Conservation (phyloP, 1,139 yeast species). For the Protomyces lactucae-debilis region DNA sequence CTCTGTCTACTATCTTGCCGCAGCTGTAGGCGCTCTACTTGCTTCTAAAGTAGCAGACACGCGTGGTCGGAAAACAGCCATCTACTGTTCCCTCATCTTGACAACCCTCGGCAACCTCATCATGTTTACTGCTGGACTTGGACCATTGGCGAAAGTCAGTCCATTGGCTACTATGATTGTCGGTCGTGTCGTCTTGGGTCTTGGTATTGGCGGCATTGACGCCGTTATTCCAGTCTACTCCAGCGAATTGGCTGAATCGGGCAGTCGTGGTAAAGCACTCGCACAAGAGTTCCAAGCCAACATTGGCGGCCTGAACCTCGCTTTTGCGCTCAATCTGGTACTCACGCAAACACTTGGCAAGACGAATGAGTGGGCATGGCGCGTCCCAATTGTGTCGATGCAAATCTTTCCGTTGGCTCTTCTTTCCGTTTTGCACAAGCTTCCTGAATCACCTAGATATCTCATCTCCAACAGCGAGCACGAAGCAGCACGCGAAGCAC, state of each 20-base stretch:
- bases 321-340: constrained; percentile 13
- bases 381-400: constrained; percentile 19
- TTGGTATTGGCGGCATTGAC: constrained; percentile 23
- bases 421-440: constrained; percentile 16
- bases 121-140: constrained; percentile 16
- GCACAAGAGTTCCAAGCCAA: constrained; percentile 25
- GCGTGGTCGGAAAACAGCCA: constrained; percentile 18
- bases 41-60: constrained; percentile 15
- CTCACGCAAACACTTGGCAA: constrained; percentile 14
- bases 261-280: constrained; percentile 18
- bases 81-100: constrained; percentile 7
- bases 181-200: constrained; percentile 15
- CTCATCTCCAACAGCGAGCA: constrained; percentile 17
- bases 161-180: constrained; percentile 21
- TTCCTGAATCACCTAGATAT: constrained; percentile 21
- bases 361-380: constrained; percentile 22
- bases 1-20: constrained; percentile 21
- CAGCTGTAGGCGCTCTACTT: constrained; percentile 17
- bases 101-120: constrained; percentile 16
- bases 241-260: constrained; percentile 13
- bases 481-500: constrained; percentile 7
- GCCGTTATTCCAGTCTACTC: constrained; percentile 22
- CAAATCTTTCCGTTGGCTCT: constrained; percentile 17
- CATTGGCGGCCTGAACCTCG: constrained; percentile 16
- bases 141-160: background rate